Evolutionary conservation across 805 yeast genomes (phyloP).

Genomic region (Metschnikowia proteae): DNA sequence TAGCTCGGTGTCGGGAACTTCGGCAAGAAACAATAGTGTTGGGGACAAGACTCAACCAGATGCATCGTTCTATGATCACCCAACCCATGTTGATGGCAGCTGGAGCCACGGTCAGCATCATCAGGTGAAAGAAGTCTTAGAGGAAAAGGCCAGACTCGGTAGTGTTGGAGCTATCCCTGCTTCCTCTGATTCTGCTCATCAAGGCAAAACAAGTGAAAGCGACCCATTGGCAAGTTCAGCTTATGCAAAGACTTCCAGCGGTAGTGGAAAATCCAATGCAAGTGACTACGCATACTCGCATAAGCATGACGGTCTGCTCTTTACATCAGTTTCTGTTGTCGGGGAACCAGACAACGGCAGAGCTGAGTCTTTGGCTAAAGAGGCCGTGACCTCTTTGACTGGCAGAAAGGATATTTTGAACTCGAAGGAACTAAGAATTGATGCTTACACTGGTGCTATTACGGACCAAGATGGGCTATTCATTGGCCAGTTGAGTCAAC

Average conservation of each 20-base stretch:
- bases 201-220: background rate
- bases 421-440: constrained; percentile 26
- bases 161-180: background rate
- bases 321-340: constrained; percentile 30
- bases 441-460: constrained; percentile 29
- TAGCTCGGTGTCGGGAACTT: background rate
- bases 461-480: constrained; percentile 26
- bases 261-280: background rate
- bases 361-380: constrained; percentile 27
- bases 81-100: background rate
- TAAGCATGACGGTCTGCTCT: background rate
- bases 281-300: background rate
- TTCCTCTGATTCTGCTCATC: background rate
- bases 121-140: constrained; percentile 1
- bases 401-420: constrained; percentile 21
- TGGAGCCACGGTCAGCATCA: background rate
- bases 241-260: background rate
- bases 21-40: background rate
- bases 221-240: background rate
- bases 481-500: constrained; percentile 15
- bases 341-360: constrained; percentile 24
- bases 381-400: constrained; percentile 24
- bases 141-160: background rate
- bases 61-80: constrained; percentile 1
- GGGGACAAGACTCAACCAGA: constrained; percentile 1